A percentile compares a stretch with the other conserved stretches of the same genome.
Evolutionary conservation across 2,329 filamentous ascomycete species (phyloP).

Genomic region (Fragosphaeria purpurea): DNA sequence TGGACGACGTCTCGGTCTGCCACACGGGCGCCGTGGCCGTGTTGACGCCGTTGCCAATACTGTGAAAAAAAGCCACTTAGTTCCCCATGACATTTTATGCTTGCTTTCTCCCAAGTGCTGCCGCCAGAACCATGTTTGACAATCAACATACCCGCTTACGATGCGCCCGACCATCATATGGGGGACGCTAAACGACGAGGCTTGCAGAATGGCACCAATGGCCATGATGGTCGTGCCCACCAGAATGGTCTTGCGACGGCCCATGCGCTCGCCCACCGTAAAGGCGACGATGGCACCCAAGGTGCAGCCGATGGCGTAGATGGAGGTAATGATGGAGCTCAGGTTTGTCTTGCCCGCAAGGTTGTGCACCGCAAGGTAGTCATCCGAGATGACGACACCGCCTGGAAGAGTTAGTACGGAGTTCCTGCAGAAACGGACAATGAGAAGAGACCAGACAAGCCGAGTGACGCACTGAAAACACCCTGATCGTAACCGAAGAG

Average conservation of each 20-base stretch:
- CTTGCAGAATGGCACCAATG: conserved; percentile 24
- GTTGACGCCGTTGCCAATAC: conserved; percentile 35
- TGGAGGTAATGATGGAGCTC: not conserved
- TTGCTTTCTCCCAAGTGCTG: too few species aligned
- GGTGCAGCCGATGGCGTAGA: conserved; percentile 49
- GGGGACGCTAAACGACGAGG: conserved; percentile 22
- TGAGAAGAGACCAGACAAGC: too few species aligned
- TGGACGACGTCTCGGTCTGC: conserved; percentile 26
- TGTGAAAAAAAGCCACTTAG: too few species aligned
- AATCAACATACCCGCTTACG: not conserved
- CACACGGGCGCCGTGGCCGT: conserved; percentile 18
- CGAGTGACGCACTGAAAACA: too few species aligned
- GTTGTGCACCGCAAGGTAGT: conserved; percentile 1
- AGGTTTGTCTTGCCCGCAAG: conserved; percentile 1
- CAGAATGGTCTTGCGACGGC: conserved; percentile 23
- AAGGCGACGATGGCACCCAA: conserved; percentile 32
- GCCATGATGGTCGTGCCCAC: conserved; percentile 23
- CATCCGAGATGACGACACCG: conserved; percentile 1
- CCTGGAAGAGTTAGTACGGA: too few species aligned
- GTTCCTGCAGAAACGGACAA: too few species aligned
- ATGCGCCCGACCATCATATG: conserved; percentile 32
- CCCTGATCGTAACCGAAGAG: conserved; percentile 1
- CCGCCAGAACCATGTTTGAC: too few species aligned
- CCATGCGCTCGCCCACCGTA: conserved; percentile 22
- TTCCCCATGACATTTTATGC: too few species aligned